These are phyloP conservation scores for barley (Hordeum vulgare) DNA, from an alignment of 176 grass and related monocot species.

Conservation along the genomic window MorexV3_pseudomolecules_assembly NC_058518.1:494633121-494633620, in stretches of 20 bases:
- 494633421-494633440: background rate
- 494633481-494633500: background rate
- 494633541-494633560: background rate
- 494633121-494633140: no score
- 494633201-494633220: no score
- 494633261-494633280: no score
- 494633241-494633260: no score
- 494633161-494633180: no score
- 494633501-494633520: background rate
- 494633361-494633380: background rate
- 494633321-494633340: no score
- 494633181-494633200: no score
- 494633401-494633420: background rate
- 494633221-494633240: no score
- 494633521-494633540: background rate
- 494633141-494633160: no score
- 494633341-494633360: no score
- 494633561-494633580: background rate
- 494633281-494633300: no score
- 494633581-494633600: background rate
- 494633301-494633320: no score
- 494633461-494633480: background rate
- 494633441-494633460: background rate
- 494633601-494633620: background rate
- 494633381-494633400: background rate